Evolutionary conservation across 2,329 filamentous ascomycete species (phyloP).

Genomic region (Trichothecium sympodiale): DNA sequence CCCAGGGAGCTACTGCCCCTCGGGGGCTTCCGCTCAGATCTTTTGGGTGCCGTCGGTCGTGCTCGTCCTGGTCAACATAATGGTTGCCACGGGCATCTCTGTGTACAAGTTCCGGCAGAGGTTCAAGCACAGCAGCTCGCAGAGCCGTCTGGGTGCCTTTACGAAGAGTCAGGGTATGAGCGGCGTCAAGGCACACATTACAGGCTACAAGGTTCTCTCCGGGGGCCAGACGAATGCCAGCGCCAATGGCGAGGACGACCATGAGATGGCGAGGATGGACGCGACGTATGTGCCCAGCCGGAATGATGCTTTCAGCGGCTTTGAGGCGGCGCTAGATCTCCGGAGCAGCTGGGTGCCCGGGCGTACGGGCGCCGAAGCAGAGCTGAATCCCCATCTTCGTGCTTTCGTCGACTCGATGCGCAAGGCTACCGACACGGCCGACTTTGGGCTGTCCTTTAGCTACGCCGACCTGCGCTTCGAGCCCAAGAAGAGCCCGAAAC

Average conservation of each 20-base stretch:
- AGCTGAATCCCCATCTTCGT: constrained; percentile 24
- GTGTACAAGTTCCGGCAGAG: not conserved
- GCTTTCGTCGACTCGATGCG: constrained; percentile 42
- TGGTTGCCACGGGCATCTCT: constrained; percentile 20
- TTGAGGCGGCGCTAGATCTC: constrained; percentile 24
- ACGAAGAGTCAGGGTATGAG: constrained; percentile 15
- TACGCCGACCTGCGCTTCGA: constrained; percentile 39
- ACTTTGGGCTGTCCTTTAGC: constrained; percentile 41
- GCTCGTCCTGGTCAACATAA: constrained; percentile 29
- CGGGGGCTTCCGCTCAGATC: constrained; percentile 28
- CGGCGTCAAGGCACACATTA: constrained; percentile 16
- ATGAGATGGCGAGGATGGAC: constrained; percentile 23
- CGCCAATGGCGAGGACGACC: constrained; percentile 11
- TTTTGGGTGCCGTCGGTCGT: constrained; percentile 31
- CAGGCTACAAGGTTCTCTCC: constrained; percentile 22
- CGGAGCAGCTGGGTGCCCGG: constrained; percentile 1
- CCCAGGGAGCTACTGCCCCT: constrained; percentile 32
- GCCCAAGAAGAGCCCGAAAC: constrained; percentile 28
- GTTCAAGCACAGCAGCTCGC: constrained; percentile 2
- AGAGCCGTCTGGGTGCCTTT: constrained; percentile 5
- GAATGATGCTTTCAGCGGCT: constrained; percentile 18
- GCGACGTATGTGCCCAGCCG: constrained; percentile 16
- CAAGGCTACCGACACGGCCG: constrained; percentile 35
- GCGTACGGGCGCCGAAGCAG: constrained; percentile 8
- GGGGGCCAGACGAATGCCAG: constrained; percentile 10